phyloP scores from a whole-genome alignment of 805 yeast genomes.

The Grigorovia yakushimaensis region DNA sequence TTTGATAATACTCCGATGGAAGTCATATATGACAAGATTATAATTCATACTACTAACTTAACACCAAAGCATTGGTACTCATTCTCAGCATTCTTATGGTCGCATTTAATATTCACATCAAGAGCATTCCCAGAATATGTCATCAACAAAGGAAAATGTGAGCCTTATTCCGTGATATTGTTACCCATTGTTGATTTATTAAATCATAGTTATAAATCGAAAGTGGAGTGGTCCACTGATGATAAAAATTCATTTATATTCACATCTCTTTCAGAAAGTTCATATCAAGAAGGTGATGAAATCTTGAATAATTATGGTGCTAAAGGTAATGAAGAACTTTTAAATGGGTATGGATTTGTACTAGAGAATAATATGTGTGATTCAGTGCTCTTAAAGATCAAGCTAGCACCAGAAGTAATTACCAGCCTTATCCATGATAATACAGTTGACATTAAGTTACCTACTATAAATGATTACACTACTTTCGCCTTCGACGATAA shows the following conservation, averaged over 20 bases:
- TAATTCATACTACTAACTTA: constrained; percentile 10
- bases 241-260: constrained; percentile 41
- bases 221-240: constrained; percentile 55
- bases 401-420: constrained; percentile 28
- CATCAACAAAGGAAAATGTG: constrained; percentile 26
- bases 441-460: constrained; percentile 29
- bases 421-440: constrained; percentile 25
- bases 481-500: constrained; percentile 30
- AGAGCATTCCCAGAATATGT: constrained; percentile 67
- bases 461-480: constrained; percentile 33
- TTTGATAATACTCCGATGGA: constrained; percentile 9
- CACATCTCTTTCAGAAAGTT: constrained; percentile 7
- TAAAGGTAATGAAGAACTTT: constrained; percentile 79
- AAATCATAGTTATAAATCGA: constrained; percentile 57
- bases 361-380: constrained; percentile 50
- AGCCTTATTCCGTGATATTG: constrained; percentile 46
- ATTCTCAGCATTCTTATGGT: constrained; percentile 67
- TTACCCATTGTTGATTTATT: constrained; percentile 71
- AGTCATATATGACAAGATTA: constrained; percentile 11
- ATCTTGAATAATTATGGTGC: constrained; percentile 79
- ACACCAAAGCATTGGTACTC: constrained; percentile 43
- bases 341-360: constrained; percentile 55
- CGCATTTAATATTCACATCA: constrained; percentile 58
- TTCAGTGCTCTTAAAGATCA: constrained; percentile 52
- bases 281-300: constrained; percentile 33